Conservation (phyloP, 2,329 filamentous ascomycete species). For the Fusarium mundagurra region DNA sequence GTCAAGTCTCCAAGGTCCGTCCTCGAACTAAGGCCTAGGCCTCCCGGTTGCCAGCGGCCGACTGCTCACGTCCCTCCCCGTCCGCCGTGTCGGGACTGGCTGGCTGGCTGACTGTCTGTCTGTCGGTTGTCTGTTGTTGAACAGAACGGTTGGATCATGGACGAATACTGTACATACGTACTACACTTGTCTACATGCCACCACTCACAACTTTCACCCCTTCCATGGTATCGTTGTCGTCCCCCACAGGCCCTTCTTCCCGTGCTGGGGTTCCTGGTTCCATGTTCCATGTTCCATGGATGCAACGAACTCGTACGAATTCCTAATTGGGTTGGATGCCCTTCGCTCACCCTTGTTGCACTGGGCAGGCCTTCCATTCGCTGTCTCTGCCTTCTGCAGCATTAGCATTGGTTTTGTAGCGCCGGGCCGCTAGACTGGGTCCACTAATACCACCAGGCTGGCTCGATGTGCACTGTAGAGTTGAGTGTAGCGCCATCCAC, state of each 20-base stretch:
- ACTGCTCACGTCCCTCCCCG: slow-evolving; percentile 12
- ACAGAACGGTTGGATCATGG: background rate
- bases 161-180: background rate
- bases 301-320: slow-evolving; percentile 36
- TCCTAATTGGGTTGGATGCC: slow-evolving; percentile 21
- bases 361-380: slow-evolving; percentile 32
- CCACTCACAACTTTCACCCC: slow-evolving; percentile 2
- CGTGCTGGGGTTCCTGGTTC: slow-evolving; percentile 20
- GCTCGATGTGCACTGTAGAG: slow-evolving; percentile 33
- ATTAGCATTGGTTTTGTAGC: slow-evolving; percentile 26
- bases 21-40: slow-evolving; percentile 12
- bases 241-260: slow-evolving; percentile 22
- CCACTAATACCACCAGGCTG: slow-evolving; percentile 43
- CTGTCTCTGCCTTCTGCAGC: slow-evolving; percentile 32
- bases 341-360: slow-evolving; percentile 18
- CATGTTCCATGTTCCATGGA: slow-evolving; percentile 6
- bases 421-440: slow-evolving; percentile 39
- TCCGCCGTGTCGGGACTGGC: slow-evolving; percentile 21
- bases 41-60: slow-evolving; percentile 26
- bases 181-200: slow-evolving; percentile 5
- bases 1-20: slow-evolving; percentile 14
- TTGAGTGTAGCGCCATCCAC: slow-evolving; percentile 28
- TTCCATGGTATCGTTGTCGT: slow-evolving; percentile 2
- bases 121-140: background rate
- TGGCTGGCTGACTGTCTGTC: background rate